A percentile compares a stretch with the other conserved stretches of the same genome.
Conservation (phyloP, 495 filamentous ascomycete genomes). For the Xylaria acuta region DNA sequence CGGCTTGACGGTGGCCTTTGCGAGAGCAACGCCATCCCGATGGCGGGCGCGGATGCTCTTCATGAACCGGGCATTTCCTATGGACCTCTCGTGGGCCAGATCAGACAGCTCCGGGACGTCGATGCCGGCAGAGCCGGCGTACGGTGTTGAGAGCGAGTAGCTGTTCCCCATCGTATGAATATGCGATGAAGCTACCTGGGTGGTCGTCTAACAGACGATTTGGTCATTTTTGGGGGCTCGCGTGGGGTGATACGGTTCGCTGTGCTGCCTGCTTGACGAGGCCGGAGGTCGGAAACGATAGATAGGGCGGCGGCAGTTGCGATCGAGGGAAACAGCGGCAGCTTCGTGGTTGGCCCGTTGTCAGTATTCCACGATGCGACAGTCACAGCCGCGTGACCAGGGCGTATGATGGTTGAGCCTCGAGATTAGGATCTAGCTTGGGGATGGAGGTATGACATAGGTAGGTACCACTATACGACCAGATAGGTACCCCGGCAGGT, state of each 20-base stretch:
- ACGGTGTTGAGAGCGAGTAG: slow-evolving; percentile 89
- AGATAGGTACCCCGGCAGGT: neutral
- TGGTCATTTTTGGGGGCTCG: slow-evolving; percentile 22
- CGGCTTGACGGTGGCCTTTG: slow-evolving; percentile 94
- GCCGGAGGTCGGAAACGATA: neutral
- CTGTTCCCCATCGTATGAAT: slow-evolving; percentile 85
- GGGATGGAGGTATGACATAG: slow-evolving; percentile 10
- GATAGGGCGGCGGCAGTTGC: neutral
- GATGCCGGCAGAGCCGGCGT: slow-evolving; percentile 88
- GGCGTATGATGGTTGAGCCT: neutral
- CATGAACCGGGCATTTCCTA: slow-evolving; percentile 95
- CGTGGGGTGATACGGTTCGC: neutral
- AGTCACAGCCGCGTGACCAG: slow-evolving; percentile 10
- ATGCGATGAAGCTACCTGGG: slow-evolving; percentile 39
- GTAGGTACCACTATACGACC: neutral
- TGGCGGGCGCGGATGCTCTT: slow-evolving; percentile 92
- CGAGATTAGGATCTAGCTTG: neutral
- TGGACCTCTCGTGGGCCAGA: slow-evolving; percentile 87
- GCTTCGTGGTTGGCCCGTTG: neutral
- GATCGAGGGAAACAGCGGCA: neutral
- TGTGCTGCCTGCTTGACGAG: neutral
- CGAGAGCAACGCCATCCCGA: slow-evolving; percentile 86
- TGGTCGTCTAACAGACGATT: slow-evolving; percentile 4
- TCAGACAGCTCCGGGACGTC: slow-evolving; percentile 92
- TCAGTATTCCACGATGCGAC: neutral